A percentile compares a stretch with the other conserved stretches of the same genome.
These are phyloP conservation scores for Entomortierella chlamydospora DNA, from an alignment of 192 early-diverging fungal genomes.

Conservation along the genomic window DNA sequence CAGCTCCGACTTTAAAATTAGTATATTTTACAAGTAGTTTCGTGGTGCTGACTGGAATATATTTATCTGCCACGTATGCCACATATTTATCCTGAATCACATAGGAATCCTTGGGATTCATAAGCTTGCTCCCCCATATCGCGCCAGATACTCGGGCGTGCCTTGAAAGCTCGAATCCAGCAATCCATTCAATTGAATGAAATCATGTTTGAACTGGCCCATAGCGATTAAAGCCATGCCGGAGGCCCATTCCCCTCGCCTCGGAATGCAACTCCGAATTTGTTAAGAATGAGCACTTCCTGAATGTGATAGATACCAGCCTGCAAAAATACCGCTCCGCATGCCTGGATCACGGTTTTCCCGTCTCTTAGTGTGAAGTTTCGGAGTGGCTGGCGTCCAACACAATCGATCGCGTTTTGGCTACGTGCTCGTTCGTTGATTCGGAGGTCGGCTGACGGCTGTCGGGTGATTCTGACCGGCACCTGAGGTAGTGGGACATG, in stretches of 20 bases:
- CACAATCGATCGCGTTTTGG: slow-evolving; percentile 38
- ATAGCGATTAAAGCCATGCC: slow-evolving; percentile 25
- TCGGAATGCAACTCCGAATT: slow-evolving; percentile 30
- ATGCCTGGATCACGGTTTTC: slow-evolving; percentile 18
- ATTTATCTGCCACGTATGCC: slow-evolving; percentile 5
- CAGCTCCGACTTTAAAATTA: slow-evolving; percentile 16
- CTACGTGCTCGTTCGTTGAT: slow-evolving; percentile 41
- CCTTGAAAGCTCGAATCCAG: slow-evolving; percentile 35
- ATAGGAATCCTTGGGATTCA: slow-evolving; percentile 13
- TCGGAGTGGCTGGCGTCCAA: slow-evolving; percentile 13
- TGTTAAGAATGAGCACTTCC: slow-evolving; percentile 25
- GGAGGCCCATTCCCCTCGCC: slow-evolving; percentile 35
- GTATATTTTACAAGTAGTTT: slow-evolving; percentile 27
- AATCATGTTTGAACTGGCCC: slow-evolving; percentile 40
- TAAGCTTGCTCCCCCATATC: background rate
- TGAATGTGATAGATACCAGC: slow-evolving; percentile 39
- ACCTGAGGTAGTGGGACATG: slow-evolving; percentile 30
- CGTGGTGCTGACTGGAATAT: slow-evolving; percentile 19
- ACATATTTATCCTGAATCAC: slow-evolving; percentile 11
- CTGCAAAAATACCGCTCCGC: slow-evolving; percentile 28
- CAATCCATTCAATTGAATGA: slow-evolving; percentile 26
- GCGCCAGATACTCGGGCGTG: slow-evolving; percentile 16
- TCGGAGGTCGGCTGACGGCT: slow-evolving; percentile 26
- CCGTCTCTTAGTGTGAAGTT: slow-evolving; percentile 3
- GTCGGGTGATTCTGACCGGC: slow-evolving; percentile 23